Conservation (phyloP, 805 yeast genomes). For the Pichia nanzhaoensis region DNA sequence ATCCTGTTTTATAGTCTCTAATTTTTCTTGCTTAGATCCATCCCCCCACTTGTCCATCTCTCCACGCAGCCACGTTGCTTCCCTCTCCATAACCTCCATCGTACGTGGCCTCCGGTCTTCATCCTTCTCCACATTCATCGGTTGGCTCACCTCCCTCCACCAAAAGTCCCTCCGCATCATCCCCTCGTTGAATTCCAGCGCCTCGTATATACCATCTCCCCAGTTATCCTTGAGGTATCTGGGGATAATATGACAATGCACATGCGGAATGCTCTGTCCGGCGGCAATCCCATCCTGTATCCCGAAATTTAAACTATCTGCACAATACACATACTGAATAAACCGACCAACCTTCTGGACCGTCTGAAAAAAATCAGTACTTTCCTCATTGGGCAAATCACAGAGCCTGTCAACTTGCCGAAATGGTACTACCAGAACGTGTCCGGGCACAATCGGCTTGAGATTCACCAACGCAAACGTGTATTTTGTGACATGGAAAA, state of each 20-base stretch:
- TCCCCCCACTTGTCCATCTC: constrained; percentile 32
- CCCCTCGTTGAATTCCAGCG: constrained; percentile 51
- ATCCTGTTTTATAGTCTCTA: too few species aligned
- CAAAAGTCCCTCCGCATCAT: constrained; percentile 30
- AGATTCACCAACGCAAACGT: constrained; percentile 85
- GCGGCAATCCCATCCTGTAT: constrained; percentile 96
- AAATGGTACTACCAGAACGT: constrained; percentile 81
- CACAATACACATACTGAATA: constrained; percentile 59
- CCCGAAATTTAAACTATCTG: constrained; percentile 82
- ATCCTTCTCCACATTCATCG: constrained; percentile 36
- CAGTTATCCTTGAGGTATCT: constrained; percentile 52
- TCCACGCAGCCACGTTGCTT: constrained; percentile 50
- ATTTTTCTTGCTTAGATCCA: constrained; percentile 1
- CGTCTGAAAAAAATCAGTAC: constrained; percentile 68
- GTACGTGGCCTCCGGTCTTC: constrained; percentile 53
- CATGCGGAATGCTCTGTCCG: constrained; percentile 93
- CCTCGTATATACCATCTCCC: constrained; percentile 70
- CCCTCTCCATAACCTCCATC: constrained; percentile 59
- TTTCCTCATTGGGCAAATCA: constrained; percentile 67
- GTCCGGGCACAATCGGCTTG: constrained; percentile 92
- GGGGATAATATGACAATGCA: constrained; percentile 92
- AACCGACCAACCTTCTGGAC: constrained; percentile 66
- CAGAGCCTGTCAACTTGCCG: constrained; percentile 59
- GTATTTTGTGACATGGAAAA: constrained; percentile 48
- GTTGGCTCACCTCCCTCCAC: constrained; percentile 22